These are phyloP conservation scores for Hanseniaspora osmophila DNA, from an alignment of 805 yeast genomes.

Conservation along the genomic window DNA sequence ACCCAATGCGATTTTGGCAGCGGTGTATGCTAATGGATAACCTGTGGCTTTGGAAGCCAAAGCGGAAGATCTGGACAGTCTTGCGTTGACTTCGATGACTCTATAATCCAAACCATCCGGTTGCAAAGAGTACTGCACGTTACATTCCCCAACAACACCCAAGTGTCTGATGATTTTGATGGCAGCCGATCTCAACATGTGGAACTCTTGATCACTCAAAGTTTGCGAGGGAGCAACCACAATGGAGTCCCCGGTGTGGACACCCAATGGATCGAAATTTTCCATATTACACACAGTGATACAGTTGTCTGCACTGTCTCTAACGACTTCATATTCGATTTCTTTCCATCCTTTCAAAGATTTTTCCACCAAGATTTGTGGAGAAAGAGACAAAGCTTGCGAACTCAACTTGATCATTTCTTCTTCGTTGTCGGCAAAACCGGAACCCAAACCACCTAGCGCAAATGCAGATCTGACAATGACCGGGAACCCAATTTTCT, in stretches of 20 bases:
- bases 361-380: slow-evolving; percentile 88
- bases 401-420: slow-evolving; percentile 75
- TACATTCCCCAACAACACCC: slow-evolving; percentile 99
- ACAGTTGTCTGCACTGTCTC: slow-evolving; percentile 95
- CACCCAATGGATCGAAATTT: slow-evolving; percentile 95
- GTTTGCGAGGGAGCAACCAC: slow-evolving; percentile 99
- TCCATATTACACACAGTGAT: slow-evolving; percentile 99
- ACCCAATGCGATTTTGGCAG: slow-evolving; percentile 90
- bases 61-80: slow-evolving; percentile 96
- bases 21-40: slow-evolving; percentile 94
- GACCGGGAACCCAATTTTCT: slow-evolving; percentile 82
- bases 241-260: slow-evolving; percentile 97
- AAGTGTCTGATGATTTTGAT: slow-evolving; percentile 92
- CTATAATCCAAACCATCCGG: slow-evolving; percentile 91
- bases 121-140: slow-evolving; percentile 90
- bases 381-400: slow-evolving; percentile 88
- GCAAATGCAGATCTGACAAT: slow-evolving; percentile 97
- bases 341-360: slow-evolving; percentile 99
- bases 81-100: slow-evolving; percentile 94
- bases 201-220: slow-evolving; percentile 88
- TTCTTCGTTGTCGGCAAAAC: slow-evolving; percentile 80
- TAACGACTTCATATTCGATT: slow-evolving; percentile 95
- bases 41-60: slow-evolving; percentile 98
- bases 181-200: slow-evolving; percentile 95
- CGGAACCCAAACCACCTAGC: slow-evolving; percentile 95